A percentile compares a stretch with the other conserved stretches of the same genome.
Evolutionary conservation across 2,329 filamentous ascomycete genomes (phyloP).

Genomic region (Ceratocystiopsis brevicomis): DNA sequence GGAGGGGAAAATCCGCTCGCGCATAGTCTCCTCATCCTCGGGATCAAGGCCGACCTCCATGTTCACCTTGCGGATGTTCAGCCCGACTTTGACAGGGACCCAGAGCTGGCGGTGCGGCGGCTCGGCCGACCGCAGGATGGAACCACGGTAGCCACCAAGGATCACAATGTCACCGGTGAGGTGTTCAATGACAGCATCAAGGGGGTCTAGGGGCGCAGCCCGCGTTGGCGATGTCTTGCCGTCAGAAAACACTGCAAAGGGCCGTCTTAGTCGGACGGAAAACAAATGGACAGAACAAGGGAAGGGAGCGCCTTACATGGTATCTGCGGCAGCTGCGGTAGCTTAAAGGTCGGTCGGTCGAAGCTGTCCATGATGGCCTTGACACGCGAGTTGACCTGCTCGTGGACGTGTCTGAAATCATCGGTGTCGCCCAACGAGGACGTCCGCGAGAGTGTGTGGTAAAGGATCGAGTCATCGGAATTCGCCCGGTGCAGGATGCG

Average conservation of each 20-base stretch:
- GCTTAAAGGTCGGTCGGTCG: conserved; percentile 58
- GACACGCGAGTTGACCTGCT: conserved; percentile 72
- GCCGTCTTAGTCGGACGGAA: too few species aligned
- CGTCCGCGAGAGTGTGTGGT: conserved; percentile 54
- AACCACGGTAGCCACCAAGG: conserved; percentile 79
- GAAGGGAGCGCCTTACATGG: conserved; percentile 10
- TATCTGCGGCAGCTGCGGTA: conserved; percentile 43
- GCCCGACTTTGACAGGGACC: conserved; percentile 82
- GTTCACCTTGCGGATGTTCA: conserved; percentile 83
- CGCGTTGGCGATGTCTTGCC: background rate
- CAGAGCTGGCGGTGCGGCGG: conserved; percentile 73
- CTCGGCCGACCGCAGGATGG: conserved; percentile 67
- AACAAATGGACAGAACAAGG: background rate
- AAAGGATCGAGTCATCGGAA: conserved; percentile 64
- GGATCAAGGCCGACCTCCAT: conserved; percentile 67
- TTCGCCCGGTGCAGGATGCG: conserved; percentile 36
- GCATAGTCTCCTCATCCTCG: conserved; percentile 69
- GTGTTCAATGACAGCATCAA: conserved; percentile 38
- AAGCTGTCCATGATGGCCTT: conserved; percentile 83
- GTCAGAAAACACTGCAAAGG: conserved; percentile 11
- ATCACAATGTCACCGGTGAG: conserved; percentile 74
- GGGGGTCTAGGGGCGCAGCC: conserved; percentile 1
- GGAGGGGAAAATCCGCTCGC: conserved; percentile 62
- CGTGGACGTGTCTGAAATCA: conserved; percentile 59
- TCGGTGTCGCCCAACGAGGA: conserved; percentile 74